Evolutionary conservation across 2,329 filamentous ascomycete species (phyloP).

Genomic region (Cordyceps farinosa): DNA sequence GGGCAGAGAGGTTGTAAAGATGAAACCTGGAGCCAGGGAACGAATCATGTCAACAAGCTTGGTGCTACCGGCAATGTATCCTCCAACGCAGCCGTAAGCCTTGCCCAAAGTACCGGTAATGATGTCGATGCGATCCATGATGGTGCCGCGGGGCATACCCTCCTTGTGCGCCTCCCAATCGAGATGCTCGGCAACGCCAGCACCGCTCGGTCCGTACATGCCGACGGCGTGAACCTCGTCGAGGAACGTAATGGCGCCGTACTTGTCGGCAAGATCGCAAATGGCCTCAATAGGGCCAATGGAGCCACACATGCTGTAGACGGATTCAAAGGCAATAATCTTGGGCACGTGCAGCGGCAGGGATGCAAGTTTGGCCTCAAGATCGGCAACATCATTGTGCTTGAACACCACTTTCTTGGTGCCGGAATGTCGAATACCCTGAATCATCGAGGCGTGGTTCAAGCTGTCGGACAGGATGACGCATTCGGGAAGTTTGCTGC

Average conservation of each 20-base stretch:
- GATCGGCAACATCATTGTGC: constrained; percentile 91
- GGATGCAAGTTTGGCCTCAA: constrained; percentile 88
- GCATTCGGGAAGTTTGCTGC: constrained; percentile 92
- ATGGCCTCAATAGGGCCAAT: constrained; percentile 95
- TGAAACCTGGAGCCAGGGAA: constrained; percentile 93
- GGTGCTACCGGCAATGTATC: constrained; percentile 89
- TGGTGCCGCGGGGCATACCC: constrained; percentile 71
- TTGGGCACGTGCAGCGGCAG: constrained; percentile 84
- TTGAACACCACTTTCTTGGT: constrained; percentile 98
- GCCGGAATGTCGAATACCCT: constrained; percentile 95
- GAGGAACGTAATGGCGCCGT: constrained; percentile 93
- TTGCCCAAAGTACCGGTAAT: constrained; percentile 97
- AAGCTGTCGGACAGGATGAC: constrained; percentile 96
- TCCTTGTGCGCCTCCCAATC: constrained; percentile 83
- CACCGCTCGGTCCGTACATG: constrained; percentile 96
- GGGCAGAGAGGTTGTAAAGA: constrained; percentile 95
- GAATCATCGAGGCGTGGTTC: constrained; percentile 99
- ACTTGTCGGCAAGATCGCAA: constrained; percentile 94
- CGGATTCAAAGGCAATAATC: constrained; percentile 97
- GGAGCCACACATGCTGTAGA: constrained; percentile 99
- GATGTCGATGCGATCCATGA: constrained; percentile 96
- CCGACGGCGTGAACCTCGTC: constrained; percentile 98
- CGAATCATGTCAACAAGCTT: constrained; percentile 89
- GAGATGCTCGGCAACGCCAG: constrained; percentile 94
- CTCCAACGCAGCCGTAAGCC: constrained; percentile 95